A percentile compares a stretch with the other conserved stretches of the same genome.
Conservation (phyloP, 139 green algal genomes). For the Coelastrella sp. region DNA sequence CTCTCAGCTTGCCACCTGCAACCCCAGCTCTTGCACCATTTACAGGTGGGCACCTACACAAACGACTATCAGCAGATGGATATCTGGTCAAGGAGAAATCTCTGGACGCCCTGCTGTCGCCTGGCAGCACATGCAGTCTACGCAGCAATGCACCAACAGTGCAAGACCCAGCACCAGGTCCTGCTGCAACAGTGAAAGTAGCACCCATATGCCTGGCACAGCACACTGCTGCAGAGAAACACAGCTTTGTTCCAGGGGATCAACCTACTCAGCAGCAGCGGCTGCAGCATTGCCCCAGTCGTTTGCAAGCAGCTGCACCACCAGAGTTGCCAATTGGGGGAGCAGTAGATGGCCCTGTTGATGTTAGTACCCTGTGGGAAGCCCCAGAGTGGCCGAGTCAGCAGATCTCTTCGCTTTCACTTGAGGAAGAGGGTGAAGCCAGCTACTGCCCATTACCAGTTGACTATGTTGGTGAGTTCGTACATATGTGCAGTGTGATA, state of each 20-base stretch:
- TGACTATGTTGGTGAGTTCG: not conserved
- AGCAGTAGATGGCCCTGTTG: slow-evolving; percentile 2
- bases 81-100: not conserved
- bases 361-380: slow-evolving; percentile 22
- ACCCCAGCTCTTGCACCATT: not conserved
- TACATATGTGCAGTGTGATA: not conserved
- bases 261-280: not conserved
- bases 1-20: not conserved
- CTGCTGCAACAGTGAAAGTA: not conserved
- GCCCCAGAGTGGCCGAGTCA: not conserved
- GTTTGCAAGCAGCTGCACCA: not conserved
- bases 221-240: not conserved
- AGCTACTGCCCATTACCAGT: not conserved
- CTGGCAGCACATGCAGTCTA: slow-evolving; percentile 23
- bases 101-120: slow-evolving; percentile 20
- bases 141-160: not conserved
- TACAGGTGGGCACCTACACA: not conserved
- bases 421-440: not conserved
- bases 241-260: not conserved
- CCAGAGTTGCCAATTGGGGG: not conserved
- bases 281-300: not conserved
- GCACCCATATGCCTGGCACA: not conserved
- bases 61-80: not conserved
- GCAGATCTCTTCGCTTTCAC: not conserved
- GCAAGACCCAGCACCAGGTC: not conserved